Base-by-base conservation (phyloP, 768 basidiomycete genomes). In the Tephrocybe sp. region DNA sequence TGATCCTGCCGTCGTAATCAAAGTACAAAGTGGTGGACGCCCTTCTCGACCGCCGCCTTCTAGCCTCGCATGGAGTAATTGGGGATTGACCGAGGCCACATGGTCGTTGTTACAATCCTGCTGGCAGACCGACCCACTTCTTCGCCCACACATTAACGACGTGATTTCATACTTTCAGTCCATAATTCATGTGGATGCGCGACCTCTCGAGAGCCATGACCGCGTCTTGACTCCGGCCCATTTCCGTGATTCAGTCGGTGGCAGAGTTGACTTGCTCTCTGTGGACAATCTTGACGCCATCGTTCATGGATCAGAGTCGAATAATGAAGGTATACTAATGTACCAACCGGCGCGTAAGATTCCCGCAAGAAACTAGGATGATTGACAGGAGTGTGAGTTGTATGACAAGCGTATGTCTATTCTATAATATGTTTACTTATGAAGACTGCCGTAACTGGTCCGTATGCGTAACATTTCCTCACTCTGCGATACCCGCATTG, bases 1-100 rank as follows among this genome's bases (percentile, higher is more conserved):
- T 4, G 62, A 57, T 18, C 40, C 50, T 6, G 53, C 59, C 18
- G 47, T 62, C 13, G 51, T 62, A 6, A 27, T 46, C 1, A 53
- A 54, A 36, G 56, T 64, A 0, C 47, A 42, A 16, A 16, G 40
- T 13, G 63, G 59, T 2, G 30, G 25, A 13, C 44, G 36, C 12
- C 63, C 58, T 25, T 58, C 63, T 31, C 34, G 37, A 15, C 52
- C 52, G 3, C 21, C 37, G 1, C 10, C 25, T 3, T 49, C 42
- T 1, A 49, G 34, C 12, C 33, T 22, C n/a, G 41, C 46, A 12
- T 53, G 51, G 51, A 29, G 34, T 3, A 11, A 8, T 6, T 29
- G 27, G 41, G n/a, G 29, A 4, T 34, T 45, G 43, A 45, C 30
- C 15, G 43, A 45, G 21, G 30, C 31, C 12, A 45, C 12, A n/a